These are phyloP conservation scores for Nigrograna mackinnonii DNA, from an alignment of 2,329 filamentous ascomycete genomes.

Conservation along the genomic window DNA sequence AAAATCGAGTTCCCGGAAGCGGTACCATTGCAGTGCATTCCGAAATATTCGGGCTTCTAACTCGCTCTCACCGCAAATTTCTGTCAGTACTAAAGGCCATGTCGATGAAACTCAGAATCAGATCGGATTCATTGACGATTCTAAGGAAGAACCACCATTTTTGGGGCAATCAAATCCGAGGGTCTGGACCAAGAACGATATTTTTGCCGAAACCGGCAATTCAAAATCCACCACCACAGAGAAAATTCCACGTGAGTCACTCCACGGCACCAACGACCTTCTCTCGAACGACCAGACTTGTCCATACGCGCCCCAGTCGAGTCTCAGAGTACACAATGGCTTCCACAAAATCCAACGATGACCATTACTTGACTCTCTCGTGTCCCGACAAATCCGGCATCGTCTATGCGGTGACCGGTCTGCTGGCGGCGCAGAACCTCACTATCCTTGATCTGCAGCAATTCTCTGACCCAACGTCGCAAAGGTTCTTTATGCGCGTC, in stretches of 20 bases:
- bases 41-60: no score
- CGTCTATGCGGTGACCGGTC: conserved; percentile 79
- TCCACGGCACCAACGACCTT: conserved; percentile 2
- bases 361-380: conserved; percentile 68
- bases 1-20: no score
- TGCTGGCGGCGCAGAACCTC: conserved; percentile 72
- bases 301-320: background rate
- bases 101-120: no score
- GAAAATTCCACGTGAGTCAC: conserved; percentile 14
- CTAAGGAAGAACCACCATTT: no score
- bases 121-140: no score
- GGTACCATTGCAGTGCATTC: no score
- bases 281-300: background rate
- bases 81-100: no score
- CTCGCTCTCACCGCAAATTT: no score
- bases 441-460: conserved; percentile 86
- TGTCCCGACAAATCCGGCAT: conserved; percentile 86
- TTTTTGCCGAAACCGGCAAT: conserved; percentile 14
- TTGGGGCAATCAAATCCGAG: no score
- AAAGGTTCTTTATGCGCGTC: conserved; percentile 87
- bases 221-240: conserved; percentile 1
- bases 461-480: conserved; percentile 74
- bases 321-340: conserved; percentile 8
- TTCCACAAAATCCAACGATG: conserved; percentile 29
- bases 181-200: no score